These are phyloP conservation scores for Rhizoclosmatium hyalinum DNA, from an alignment of 371 early-diverging fungal species.

Conservation along the genomic window DNA sequence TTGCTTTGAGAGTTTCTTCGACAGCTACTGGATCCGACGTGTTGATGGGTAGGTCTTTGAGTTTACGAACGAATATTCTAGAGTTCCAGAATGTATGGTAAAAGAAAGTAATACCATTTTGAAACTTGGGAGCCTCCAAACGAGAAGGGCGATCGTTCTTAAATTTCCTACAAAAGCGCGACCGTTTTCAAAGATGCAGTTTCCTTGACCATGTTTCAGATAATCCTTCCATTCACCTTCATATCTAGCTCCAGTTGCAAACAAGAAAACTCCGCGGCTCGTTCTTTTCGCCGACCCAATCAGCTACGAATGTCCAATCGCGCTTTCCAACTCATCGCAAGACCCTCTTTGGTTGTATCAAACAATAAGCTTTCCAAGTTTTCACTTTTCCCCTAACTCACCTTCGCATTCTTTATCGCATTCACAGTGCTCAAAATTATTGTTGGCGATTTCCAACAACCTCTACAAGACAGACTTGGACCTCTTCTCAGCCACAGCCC, in stretches of 20 bases:
- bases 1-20: conserved; percentile 30
- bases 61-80: conserved; percentile 40
- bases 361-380: too few relatives aligned
- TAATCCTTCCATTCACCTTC: conserved; percentile 58
- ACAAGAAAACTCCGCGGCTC: conserved; percentile 53
- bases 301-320: conserved; percentile 44
- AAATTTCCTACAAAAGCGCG: conserved; percentile 51
- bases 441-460: too few relatives aligned
- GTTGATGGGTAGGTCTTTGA: conserved; percentile 4
- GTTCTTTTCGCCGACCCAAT: conserved; percentile 51
- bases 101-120: conserved; percentile 40
- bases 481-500: too few relatives aligned
- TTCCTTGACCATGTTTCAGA: conserved; percentile 54
- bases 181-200: conserved; percentile 50
- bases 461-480: too few relatives aligned
- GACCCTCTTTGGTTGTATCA: too few relatives aligned
- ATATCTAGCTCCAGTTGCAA: conserved; percentile 55
- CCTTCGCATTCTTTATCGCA: too few relatives aligned
- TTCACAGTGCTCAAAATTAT: too few relatives aligned
- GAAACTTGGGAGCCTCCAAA: conserved; percentile 32
- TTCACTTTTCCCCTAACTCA: too few relatives aligned
- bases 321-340: too few relatives aligned
- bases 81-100: background rate
- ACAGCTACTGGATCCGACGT: conserved; percentile 10
- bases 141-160: conserved; percentile 42